These are phyloP conservation scores for Fusarium luffae DNA, from an alignment of 2,329 filamentous ascomycete species.

Conservation along the genomic window DNA sequence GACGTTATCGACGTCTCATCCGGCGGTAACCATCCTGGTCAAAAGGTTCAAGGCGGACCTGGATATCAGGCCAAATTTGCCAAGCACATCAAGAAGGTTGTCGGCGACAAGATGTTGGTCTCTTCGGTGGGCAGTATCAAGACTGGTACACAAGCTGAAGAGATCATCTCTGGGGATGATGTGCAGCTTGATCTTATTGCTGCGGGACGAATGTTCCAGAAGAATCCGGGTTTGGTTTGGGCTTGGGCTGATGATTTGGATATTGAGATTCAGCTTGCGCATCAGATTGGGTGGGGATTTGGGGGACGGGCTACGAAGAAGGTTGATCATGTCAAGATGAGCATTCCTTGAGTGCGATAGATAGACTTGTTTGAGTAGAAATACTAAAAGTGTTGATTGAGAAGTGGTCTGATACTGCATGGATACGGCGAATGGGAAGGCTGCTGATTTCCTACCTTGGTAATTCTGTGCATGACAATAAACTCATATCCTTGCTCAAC, in stretches of 20 bases:
- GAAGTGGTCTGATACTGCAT: neutral
- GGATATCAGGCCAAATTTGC: conserved; percentile 80
- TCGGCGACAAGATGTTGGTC: conserved; percentile 67
- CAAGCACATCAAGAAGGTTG: conserved; percentile 74
- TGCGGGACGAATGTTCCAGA: conserved; percentile 66
- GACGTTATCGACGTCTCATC: conserved; percentile 80
- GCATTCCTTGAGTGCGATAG: neutral
- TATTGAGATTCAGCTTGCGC: conserved; percentile 58
- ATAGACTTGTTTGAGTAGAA: neutral
- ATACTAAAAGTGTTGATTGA: neutral
- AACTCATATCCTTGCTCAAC: too few species aligned
- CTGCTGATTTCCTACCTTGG: neutral
- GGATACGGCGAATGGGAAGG: neutral
- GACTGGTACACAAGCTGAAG: conserved; percentile 57
- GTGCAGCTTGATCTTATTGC: conserved; percentile 61
- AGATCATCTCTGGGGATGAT: conserved; percentile 56
- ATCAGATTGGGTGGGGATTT: conserved; percentile 68
- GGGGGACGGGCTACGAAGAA: conserved; percentile 51
- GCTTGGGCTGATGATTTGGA: conserved; percentile 65
- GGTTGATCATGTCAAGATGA: conserved; percentile 19
- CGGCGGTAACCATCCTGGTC: conserved; percentile 70
- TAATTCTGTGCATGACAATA: neutral
- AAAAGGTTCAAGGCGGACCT: conserved; percentile 68
- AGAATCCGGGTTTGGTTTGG: conserved; percentile 68
- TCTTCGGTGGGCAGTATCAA: conserved; percentile 63